Evolutionary conservation across 768 basidiomycete species (phyloP).

Genomic region (Tricholoma terreum): DNA sequence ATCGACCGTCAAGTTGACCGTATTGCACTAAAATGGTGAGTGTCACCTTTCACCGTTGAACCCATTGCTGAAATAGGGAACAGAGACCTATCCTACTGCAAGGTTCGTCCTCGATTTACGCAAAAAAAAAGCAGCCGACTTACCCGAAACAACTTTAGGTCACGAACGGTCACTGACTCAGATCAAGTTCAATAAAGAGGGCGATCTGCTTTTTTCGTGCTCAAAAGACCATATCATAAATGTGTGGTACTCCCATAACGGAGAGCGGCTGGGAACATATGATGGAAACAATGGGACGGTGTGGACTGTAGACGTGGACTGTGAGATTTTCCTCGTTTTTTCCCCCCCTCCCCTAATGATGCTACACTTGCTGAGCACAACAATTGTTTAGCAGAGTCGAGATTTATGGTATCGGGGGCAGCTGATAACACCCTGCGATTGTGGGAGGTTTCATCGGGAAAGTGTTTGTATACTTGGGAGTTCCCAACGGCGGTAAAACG

Average conservation of each 20-base stretch:
- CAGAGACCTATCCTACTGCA: conserved; percentile 75
- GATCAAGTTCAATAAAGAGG: conserved; percentile 96
- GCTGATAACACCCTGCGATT: conserved; percentile 92
- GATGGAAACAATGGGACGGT: conserved; percentile 94
- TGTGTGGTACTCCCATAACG: conserved; percentile 97
- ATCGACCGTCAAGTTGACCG: neutral
- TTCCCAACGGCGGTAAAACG: conserved; percentile 98
- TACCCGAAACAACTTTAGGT: conserved; percentile 43
- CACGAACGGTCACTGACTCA: conserved; percentile 97
- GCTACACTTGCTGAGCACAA: neutral
- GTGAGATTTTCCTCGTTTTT: conserved; percentile 50
- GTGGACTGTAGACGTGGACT: conserved; percentile 96
- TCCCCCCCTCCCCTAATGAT: neutral
- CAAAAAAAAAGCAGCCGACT: neutral
- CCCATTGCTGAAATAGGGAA: neutral
- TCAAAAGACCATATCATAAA: conserved; percentile 96
- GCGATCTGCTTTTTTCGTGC: conserved; percentile 92
- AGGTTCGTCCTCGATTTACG: conserved; percentile 36
- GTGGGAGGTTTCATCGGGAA: conserved; percentile 87
- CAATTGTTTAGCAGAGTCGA: conserved; percentile 59
- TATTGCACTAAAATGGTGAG: conserved; percentile 36
- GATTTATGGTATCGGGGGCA: conserved; percentile 84
- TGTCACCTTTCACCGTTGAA: neutral
- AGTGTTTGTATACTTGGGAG: conserved; percentile 94
- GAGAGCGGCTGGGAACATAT: conserved; percentile 95